Conservation (phyloP, 495 filamentous ascomycete genomes). For the Penicillium diatomitis region DNA sequence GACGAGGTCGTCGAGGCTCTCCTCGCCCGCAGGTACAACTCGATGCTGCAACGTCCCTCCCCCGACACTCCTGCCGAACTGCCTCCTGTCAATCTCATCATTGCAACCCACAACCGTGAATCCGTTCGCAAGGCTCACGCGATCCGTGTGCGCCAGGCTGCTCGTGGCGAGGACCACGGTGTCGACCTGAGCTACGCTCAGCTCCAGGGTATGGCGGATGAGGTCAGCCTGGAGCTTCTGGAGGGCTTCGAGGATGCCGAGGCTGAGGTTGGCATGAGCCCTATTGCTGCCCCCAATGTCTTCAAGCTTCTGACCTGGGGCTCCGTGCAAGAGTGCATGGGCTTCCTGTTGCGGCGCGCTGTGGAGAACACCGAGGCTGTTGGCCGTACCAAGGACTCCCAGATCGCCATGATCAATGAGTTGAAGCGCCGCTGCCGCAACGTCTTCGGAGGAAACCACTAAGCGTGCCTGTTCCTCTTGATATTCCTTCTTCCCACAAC, state of each 20-base stretch:
- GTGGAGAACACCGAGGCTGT: conserved; percentile 90
- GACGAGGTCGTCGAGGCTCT: conserved; percentile 51
- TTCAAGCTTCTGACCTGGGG: conserved; percentile 95
- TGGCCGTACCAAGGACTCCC: conserved; percentile 62
- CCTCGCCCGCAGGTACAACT: conserved; percentile 46
- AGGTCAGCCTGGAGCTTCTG: conserved; percentile 77
- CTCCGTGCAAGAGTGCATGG: conserved; percentile 84
- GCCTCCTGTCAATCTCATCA: conserved; percentile 59
- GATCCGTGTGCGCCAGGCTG: conserved; percentile 43
- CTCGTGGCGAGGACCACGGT: conserved; percentile 28
- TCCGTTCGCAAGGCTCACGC: conserved; percentile 64
- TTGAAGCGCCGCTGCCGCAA: conserved; percentile 51
- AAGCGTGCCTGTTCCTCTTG: not conserved
- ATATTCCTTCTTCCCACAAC: no score
- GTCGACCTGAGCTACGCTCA: conserved; percentile 75
- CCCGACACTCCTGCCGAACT: conserved; percentile 33
- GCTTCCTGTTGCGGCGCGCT: conserved; percentile 76
- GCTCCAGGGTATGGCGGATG: conserved; percentile 95
- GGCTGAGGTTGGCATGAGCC: conserved; percentile 7
- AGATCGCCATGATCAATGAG: conserved; percentile 65
- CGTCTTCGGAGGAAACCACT: conserved; percentile 27
- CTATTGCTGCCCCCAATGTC: conserved; percentile 46
- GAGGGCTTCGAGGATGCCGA: conserved; percentile 36
- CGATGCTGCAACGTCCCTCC: conserved; percentile 34
- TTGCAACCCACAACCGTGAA: conserved; percentile 88